These are phyloP conservation scores for Amborella trichopoda DNA, from an alignment of 164 flowering plant species.

Conservation along the genomic window DNA sequence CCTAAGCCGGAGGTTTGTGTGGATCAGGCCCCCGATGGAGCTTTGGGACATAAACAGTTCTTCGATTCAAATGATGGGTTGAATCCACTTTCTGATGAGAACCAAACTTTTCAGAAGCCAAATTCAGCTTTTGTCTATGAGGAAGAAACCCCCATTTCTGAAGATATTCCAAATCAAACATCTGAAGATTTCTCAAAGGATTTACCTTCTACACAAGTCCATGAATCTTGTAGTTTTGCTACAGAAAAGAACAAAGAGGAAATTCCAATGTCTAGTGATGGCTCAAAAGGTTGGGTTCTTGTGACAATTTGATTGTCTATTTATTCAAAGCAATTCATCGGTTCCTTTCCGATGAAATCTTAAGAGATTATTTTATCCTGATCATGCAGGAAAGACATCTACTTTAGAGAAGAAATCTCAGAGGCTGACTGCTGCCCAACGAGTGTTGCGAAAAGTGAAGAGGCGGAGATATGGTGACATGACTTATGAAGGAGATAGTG, in stretches of 20 bases:
- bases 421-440: slow-evolving; percentile 27
- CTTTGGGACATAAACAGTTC: no score
- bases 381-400: slow-evolving; percentile 25
- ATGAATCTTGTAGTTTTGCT: neutral
- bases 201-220: neutral
- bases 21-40: no score
- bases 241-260: no score
- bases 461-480: slow-evolving; percentile 76
- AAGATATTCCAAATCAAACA: neutral
- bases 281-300: slow-evolving; percentile 8
- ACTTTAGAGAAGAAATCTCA: slow-evolving; percentile 25
- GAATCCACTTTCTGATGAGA: slow-evolving; percentile 3
- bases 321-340: slow-evolving; percentile 16
- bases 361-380: slow-evolving; percentile 23
- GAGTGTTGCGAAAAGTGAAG: slow-evolving; percentile 42
- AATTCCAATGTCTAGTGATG: slow-evolving; percentile 12
- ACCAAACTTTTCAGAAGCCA: slow-evolving; percentile 5
- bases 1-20: no score
- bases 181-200: slow-evolving; percentile 4
- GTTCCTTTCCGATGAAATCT: slow-evolving; percentile 19
- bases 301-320: slow-evolving; percentile 15
- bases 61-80: slow-evolving; percentile 14
- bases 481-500: slow-evolving; percentile 96
- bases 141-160: slow-evolving; percentile 6
- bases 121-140: slow-evolving; percentile 3